Conservation (phyloP, 1,284 basidiomycete genomes). For the Leccinum huronense region DNA sequence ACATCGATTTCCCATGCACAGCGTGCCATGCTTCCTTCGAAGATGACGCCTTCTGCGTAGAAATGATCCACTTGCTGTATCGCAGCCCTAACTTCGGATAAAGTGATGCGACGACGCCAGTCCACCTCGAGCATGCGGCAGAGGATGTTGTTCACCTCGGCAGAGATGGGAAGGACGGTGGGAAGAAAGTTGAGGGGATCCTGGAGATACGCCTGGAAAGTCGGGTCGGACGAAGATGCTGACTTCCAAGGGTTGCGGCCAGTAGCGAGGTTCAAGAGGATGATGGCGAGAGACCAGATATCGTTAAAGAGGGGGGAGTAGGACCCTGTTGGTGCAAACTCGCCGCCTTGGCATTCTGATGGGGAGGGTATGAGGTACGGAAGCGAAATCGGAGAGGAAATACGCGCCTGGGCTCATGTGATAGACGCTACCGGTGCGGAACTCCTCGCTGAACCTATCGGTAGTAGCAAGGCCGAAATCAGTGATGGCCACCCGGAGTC, state of each 20-base stretch:
- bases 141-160: constrained; percentile 66
- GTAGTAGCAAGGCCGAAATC: constrained; percentile 98
- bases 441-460: constrained; percentile 85
- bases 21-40: constrained; percentile 80
- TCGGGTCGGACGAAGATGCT: constrained; percentile 76
- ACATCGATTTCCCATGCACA: constrained; percentile 77
- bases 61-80: constrained; percentile 68
- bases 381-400: constrained; percentile 4
- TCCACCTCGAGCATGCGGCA: constrained; percentile 71
- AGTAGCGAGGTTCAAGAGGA: constrained; percentile 92
- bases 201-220: constrained; percentile 72
- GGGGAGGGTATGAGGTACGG: constrained; percentile 14
- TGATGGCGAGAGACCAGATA: constrained; percentile 97
- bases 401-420: constrained; percentile 91
- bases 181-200: constrained; percentile 65
- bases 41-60: constrained; percentile 71
- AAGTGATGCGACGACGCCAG: constrained; percentile 65
- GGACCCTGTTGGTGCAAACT: constrained; percentile 63
- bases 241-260: constrained; percentile 98
- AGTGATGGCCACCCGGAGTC: constrained; percentile 83
- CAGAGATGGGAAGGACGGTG: constrained; percentile 72
- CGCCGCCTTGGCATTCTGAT: constrained; percentile 88
- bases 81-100: constrained; percentile 69
- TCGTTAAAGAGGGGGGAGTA: constrained; percentile 92
- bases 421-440: constrained; percentile 94